These are phyloP conservation scores for Chimonanthus salicifolius DNA, from an alignment of 164 flowering plant genomes.

Conservation along the genomic window DNA sequence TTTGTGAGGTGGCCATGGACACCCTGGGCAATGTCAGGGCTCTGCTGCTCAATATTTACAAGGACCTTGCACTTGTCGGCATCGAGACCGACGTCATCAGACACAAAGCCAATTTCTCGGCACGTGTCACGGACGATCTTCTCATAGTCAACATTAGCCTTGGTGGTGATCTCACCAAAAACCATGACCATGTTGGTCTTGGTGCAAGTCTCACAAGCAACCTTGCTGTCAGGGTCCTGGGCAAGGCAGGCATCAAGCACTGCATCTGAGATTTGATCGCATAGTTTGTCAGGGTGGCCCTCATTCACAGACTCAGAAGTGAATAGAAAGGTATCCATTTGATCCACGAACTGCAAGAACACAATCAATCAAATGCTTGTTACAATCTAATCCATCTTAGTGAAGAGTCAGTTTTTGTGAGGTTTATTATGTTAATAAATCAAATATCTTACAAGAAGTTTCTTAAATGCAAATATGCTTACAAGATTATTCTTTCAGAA, in stretches of 20 bases:
- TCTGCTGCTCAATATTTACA: constrained; percentile 73
- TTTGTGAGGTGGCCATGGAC: constrained; percentile 61
- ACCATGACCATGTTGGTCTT: constrained; percentile 88
- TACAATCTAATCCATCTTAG: background rate
- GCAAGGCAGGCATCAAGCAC: constrained; percentile 64
- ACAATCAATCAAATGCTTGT: background rate
- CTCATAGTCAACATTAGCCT: constrained; percentile 55
- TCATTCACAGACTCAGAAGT: constrained; percentile 73
- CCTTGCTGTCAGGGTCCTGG: constrained; percentile 70
- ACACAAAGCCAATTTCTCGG: constrained; percentile 49
- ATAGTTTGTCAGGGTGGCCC: constrained; percentile 68
- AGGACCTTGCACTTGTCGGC: constrained; percentile 73
- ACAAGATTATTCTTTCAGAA: too few species aligned
- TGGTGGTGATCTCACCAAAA: constrained; percentile 68
- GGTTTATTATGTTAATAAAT: too few species aligned
- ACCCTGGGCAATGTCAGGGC: constrained; percentile 78
- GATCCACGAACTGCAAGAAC: background rate
- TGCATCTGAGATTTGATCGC: constrained; percentile 67
- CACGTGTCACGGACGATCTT: constrained; percentile 64
- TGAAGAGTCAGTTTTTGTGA: too few species aligned
- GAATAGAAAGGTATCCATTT: constrained; percentile 60
- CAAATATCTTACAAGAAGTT: too few species aligned
- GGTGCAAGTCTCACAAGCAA: constrained; percentile 83
- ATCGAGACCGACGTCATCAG: constrained; percentile 60
- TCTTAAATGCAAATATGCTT: too few species aligned